Percentiles rank a stretch among this genome's conserved stretches.
These are phyloP conservation scores for Rhinocladiella similis DNA, from an alignment of 2,329 filamentous ascomycete genomes.

Conservation along the genomic window DNA sequence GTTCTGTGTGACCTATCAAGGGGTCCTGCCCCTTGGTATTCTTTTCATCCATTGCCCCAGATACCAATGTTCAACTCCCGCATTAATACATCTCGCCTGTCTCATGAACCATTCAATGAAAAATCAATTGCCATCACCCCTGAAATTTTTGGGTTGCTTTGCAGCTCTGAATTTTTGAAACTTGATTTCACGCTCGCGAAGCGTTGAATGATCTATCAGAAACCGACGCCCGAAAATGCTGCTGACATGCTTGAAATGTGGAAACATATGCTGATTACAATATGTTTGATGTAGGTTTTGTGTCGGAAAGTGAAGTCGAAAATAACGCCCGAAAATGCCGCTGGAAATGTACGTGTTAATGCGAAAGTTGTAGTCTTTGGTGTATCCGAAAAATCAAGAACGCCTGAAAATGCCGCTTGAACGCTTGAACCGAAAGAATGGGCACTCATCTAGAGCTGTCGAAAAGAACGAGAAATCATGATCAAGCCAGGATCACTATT, in stretches of 20 bases:
- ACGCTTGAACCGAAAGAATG: neutral
- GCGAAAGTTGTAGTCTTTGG: neutral
- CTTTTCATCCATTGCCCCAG: neutral
- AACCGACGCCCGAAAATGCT: neutral
- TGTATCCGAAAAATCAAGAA: constrained; percentile 16
- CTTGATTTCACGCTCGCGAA: constrained; percentile 5
- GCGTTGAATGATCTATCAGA: constrained; percentile 2
- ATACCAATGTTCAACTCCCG: neutral
- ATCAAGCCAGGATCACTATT: constrained; percentile 15
- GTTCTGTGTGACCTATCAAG: constrained; percentile 13
- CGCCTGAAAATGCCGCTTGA: constrained; percentile 9
- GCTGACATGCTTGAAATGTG: neutral
- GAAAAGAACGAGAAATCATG: constrained; percentile 2
- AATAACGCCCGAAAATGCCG: constrained; percentile 9
- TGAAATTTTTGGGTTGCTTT: constrained; percentile 1
- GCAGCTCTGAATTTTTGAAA: constrained; percentile 6
- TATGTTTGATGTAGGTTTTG: neutral
- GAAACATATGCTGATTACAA: neutral
- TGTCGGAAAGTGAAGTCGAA: neutral
- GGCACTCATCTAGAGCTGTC: constrained; percentile 15
- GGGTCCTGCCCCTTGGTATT: constrained; percentile 1
- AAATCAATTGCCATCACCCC: neutral
- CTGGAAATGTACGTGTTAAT: neutral
- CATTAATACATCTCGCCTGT: too few species aligned
- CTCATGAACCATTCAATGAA: too few species aligned